Conservation (phyloP, 306 rosid genomes). For the Purshia tridentata region DNA sequence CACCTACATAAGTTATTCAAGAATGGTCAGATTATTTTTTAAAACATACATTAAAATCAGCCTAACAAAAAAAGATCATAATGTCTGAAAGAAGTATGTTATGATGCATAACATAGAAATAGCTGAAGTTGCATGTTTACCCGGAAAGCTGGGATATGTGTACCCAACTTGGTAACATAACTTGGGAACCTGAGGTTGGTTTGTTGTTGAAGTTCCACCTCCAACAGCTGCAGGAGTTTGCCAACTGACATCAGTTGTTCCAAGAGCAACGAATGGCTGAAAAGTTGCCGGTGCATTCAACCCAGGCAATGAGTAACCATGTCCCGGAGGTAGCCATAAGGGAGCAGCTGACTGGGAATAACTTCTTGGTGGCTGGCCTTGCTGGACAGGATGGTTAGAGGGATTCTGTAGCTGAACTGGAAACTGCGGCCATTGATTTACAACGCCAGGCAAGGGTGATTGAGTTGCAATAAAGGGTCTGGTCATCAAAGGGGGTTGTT, state of each 20-base stretch:
- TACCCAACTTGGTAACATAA: conserved; percentile 40
- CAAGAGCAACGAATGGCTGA: conserved; percentile 23
- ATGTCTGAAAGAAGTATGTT: not conserved
- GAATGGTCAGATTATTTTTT: not conserved
- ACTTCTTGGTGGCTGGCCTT: conserved; percentile 22
- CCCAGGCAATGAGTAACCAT: conserved; percentile 25
- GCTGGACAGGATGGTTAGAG: conserved; percentile 23
- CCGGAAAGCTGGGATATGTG: conserved; percentile 42
- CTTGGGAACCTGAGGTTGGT: conserved; percentile 40
- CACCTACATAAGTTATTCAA: not conserved
- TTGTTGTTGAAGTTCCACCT: conserved; percentile 33
- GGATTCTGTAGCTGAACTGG: conserved; percentile 28
- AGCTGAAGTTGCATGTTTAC: conserved; percentile 31
- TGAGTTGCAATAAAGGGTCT: conserved; percentile 31
- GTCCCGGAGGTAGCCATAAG: conserved; percentile 38
- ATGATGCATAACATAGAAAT: conserved; percentile 4
- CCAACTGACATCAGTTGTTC: conserved; percentile 28
- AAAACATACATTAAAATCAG: not conserved
- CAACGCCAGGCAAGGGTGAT: conserved; percentile 21
- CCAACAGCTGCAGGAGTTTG: conserved; percentile 30
- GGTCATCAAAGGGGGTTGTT: conserved; percentile 30
- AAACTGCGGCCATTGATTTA: conserved; percentile 43
- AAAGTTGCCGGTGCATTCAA: conserved; percentile 24
- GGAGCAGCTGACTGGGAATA: conserved; percentile 36
- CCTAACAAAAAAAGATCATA: not conserved